phyloP scores from a whole-genome alignment of 2,329 filamentous ascomycete species.

The Phymatotrichopsis omnivora region DNA sequence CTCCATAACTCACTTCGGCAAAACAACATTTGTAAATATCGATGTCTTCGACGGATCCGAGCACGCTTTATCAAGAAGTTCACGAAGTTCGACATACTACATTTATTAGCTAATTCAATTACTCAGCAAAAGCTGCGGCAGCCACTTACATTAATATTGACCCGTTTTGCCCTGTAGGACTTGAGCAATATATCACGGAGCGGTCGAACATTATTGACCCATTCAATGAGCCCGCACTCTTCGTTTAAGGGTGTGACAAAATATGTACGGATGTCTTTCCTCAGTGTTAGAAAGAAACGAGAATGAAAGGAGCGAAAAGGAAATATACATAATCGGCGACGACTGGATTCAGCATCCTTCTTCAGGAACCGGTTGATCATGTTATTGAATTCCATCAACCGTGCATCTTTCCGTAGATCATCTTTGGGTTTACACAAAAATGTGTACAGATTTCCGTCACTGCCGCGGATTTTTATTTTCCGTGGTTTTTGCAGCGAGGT shows the following conservation, averaged over 20 bases:
- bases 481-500: constrained; percentile 87
- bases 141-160: constrained; percentile 42
- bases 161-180: constrained; percentile 64
- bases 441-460: constrained; percentile 78
- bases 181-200: constrained; percentile 80
- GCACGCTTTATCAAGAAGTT: constrained; percentile 55
- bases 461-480: constrained; percentile 77
- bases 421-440: constrained; percentile 97
- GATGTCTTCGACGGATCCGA: constrained; percentile 49
- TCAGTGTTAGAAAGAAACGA: constrained; percentile 3
- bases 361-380: constrained; percentile 96
- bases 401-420: constrained; percentile 92
- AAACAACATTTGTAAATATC: constrained; percentile 59
- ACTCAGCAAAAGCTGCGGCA: neutral
- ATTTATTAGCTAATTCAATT: neutral
- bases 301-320: no score
- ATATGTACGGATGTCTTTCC: constrained; percentile 74
- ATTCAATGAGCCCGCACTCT: constrained; percentile 95
- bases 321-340: constrained; percentile 60
- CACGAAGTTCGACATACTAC: constrained; percentile 33
- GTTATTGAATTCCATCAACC: constrained; percentile 97
- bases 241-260: constrained; percentile 94
- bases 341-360: constrained; percentile 79
- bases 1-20: constrained; percentile 36
- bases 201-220: constrained; percentile 93